Evolutionary conservation across 805 yeast genomes (phyloP), one percentile per base, ranked within the genome.

Genomic region (Henningerozyma blattae): DNA sequence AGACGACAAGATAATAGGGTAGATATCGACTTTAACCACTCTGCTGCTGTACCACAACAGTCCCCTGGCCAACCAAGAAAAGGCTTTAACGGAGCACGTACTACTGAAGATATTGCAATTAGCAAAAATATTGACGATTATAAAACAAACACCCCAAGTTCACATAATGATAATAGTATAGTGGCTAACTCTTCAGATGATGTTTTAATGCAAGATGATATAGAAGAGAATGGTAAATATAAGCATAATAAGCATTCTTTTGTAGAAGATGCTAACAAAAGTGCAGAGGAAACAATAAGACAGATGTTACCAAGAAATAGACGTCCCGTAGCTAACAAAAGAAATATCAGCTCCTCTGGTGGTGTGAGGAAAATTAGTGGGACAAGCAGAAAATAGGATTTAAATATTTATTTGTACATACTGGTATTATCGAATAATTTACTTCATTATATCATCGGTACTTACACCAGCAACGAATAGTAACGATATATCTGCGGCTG

Each of bases 41-140:
- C 42, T 3, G 33, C 42, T n/a, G 55, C 59, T 3, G 86, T 91
- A 15, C 98, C 97, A 4, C 70, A 72, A 43, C 84, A 84, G 33
- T 84, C 95, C 2, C 98, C 98, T 0, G 98, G 97, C 2, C 98
- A 91, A 58, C 98, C 98, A 27, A 72, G 96, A 50, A 89, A 89
- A 37, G 54, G 63, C 6, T 46, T 47, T n/a, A 49, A 38, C 30
- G 61, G 52, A 22, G 43, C 44, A 37, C 58, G 46, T 19, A 47
- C 52, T 45, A 46, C 60, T 54, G 60, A 58, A 46, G 54, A 47
- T 57, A 56, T 44, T 36, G n/a, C 6, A 36, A 42, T 39, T 37
- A 38, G 34, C 25, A 17, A 34, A 14, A 27, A 27, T 15, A 15
- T 15, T 8, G 29, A 27, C 9, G 18, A 27, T 27, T 16, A 27